Evolutionary conservation across 2,329 filamentous ascomycete species (phyloP), one percentile per base, ranked within the genome.

Genomic region (Colletotrichum tofieldiae): DNA sequence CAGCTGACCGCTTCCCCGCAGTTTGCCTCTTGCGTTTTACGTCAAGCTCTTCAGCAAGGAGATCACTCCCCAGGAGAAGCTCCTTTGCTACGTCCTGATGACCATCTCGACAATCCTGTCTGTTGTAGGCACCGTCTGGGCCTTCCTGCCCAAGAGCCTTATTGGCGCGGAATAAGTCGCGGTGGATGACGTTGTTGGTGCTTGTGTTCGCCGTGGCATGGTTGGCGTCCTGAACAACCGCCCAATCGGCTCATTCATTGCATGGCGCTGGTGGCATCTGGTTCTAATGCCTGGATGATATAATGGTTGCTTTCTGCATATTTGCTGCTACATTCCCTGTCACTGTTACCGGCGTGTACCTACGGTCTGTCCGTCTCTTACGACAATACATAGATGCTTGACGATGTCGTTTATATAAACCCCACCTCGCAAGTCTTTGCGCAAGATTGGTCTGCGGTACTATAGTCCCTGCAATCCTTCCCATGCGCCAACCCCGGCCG

Each of bases 11-110:
- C 26, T n/a, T 29, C 1, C 26, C 37, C 2, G 2, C 47, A 87
- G 85, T 23, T 81, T 99, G 62, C 96, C 96, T 0, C 85, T 98
- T 41, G 89, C 92, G 5, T 98, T 99, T 79, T 95, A 98, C 79
- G 84, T 98, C 68, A 97, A 95, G 83, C 90, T 98, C 1, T 98
- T 97, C 80, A 91, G 91, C 58, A 87, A 90, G 61, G 91, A 96
- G 72, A 90, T 98, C 56, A 84, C 86, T 1, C 75, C 81, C 1
- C 79, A 80, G 29, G 94, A 98, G 82, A 91, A 89, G 77, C 80
- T 89, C 5, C 75, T 93, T 55, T 91, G 93, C 77, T 95, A 91
- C 86, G 79, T 84, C 20, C 82, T 98, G 76, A 91, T 98, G 78
- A 80, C 90, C 6, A 78, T 93, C 16, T 96, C 93, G 67, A 86